Evolutionary conservation across 2,329 filamentous ascomycete genomes (phyloP), one percentile per base, ranked within the genome.

Genomic region (Beauveria australis): DNA sequence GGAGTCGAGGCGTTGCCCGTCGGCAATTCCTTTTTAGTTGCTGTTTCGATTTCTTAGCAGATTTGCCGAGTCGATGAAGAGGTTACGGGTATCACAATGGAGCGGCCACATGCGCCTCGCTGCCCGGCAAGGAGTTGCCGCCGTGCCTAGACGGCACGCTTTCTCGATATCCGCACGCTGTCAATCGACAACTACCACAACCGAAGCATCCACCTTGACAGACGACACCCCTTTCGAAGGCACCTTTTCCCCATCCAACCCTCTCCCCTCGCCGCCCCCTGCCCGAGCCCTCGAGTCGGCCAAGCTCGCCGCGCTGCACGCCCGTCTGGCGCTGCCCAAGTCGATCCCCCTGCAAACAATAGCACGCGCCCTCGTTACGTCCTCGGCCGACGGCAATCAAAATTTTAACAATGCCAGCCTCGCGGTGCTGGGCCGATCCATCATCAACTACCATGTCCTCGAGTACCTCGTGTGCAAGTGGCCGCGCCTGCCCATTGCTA

Each of bases 281-380:
- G 77, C 82, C 68, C 81, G 81, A 66, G 89, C 91, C 48, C 76
- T 80, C 63, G 74, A 79, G 66, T 97, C 93, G 52, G 87, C 92
- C 64, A 97, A 97, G 79, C 88, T 99, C 67, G 87, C 92, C 65
- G 92, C 94, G 65, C 85, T 99, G 51, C 92, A 97, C 74, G 91
- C 92, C 68, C 89, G 94, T 74, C 84, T 99, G 63, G 85, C 86
- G 46, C 85, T 99, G 61, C 88, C 92, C 26, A 81, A 84, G 64
- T 89, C 89, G 75, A 82, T 97, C 64, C 93, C 94, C 41, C 76
- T 96, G 63, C 83, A 94, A 77, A 93, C 90, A 5, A 84, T 99
- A 66, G 92, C 91, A 63, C 86, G 93, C 63, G 86, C 91, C 59
- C 85, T 99, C 64, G 84, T 97, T 69, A 89, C 96, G 73, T 79